phyloP scores from a whole-genome alignment of 1,284 basidiomycete genomes.

The Pseudozyma hubeiensis region DNA sequence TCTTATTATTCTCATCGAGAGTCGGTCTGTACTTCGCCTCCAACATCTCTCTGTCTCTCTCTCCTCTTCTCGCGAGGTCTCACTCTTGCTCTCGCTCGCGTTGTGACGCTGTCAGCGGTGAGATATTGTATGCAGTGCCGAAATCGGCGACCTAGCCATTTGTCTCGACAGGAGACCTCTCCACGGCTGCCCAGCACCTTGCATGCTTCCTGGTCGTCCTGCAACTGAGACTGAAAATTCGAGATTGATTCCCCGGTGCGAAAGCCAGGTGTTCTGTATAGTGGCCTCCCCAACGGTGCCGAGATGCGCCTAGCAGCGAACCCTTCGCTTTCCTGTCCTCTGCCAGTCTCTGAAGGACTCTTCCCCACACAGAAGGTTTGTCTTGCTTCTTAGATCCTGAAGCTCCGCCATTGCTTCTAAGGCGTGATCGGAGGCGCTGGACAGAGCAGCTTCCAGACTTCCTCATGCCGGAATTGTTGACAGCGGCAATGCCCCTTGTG shows the following conservation, averaged over 20 bases:
- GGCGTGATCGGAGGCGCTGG: neutral
- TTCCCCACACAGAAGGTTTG: neutral
- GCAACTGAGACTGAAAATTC: neutral
- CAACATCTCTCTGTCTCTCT: neutral
- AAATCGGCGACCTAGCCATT: constrained; percentile 6
- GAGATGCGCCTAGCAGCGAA: constrained; percentile 30
- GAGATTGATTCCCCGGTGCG: constrained; percentile 25
- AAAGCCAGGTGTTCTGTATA: neutral
- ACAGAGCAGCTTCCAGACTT: no score
- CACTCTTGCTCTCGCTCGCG: neutral
- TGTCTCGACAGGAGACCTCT: no score
- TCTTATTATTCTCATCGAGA: neutral
- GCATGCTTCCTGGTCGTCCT: neutral
- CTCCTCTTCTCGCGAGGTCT: neutral
- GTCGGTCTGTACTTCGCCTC: neutral
- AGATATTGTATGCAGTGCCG: no score
- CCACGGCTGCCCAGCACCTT: neutral
- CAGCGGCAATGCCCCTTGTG: neutral
- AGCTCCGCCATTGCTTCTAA: constrained; percentile 11
- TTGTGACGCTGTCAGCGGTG: no score
- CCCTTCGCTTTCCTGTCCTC: constrained; percentile 1
- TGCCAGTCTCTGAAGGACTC: no score
- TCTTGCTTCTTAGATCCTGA: constrained; percentile 16
- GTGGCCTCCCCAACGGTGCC: constrained; percentile 20
- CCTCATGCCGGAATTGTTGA: neutral